Evolutionary conservation across 2,329 filamentous ascomycete species (phyloP).

Genomic region (Chaetomiaceae sp.): DNA sequence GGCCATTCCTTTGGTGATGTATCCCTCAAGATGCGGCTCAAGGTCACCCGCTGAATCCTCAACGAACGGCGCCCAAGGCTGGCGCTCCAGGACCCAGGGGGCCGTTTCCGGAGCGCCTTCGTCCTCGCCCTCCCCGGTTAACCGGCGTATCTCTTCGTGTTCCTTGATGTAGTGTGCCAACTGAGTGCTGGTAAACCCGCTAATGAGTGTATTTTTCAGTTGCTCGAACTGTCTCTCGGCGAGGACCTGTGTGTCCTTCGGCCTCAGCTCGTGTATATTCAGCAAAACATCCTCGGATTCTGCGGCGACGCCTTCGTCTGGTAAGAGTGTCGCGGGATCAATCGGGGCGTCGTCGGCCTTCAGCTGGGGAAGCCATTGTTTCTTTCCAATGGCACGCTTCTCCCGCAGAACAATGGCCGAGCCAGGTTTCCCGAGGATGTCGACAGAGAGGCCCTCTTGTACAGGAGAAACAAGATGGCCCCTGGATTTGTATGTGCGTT

Average conservation of each 20-base stretch:
- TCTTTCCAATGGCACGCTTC: slow-evolving; percentile 21
- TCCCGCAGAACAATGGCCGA: slow-evolving; percentile 47
- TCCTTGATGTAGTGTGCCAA: slow-evolving; percentile 40
- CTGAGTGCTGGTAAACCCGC: slow-evolving; percentile 47
- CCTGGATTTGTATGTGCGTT: slow-evolving; percentile 14
- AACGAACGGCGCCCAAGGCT: slow-evolving; percentile 41
- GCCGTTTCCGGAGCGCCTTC: slow-evolving; percentile 7
- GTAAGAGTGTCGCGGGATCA: slow-evolving; percentile 34
- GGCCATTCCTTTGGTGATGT: slow-evolving; percentile 27
- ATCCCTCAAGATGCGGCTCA: slow-evolving; percentile 29
- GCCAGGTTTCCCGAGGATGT: slow-evolving; percentile 38
- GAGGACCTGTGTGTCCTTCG: slow-evolving; percentile 37
- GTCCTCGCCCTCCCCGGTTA: slow-evolving; percentile 8
- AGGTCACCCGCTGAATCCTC: slow-evolving; percentile 18
- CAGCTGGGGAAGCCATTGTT: background rate
- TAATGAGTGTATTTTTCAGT: slow-evolving; percentile 36
- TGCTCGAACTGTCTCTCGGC: slow-evolving; percentile 39
- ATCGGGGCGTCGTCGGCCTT: slow-evolving; percentile 22
- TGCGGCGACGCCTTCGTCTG: slow-evolving; percentile 27
- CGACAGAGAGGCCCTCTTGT: slow-evolving; percentile 27
- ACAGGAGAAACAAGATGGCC: slow-evolving; percentile 17
- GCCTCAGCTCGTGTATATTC: slow-evolving; percentile 48
- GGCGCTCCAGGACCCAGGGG: slow-evolving; percentile 40
- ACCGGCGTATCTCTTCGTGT: background rate
- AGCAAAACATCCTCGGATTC: slow-evolving; percentile 36